Evolutionary conservation across 352 stramenopile species (phyloP).

Genomic region (Elongisporangium undulatum): DNA sequence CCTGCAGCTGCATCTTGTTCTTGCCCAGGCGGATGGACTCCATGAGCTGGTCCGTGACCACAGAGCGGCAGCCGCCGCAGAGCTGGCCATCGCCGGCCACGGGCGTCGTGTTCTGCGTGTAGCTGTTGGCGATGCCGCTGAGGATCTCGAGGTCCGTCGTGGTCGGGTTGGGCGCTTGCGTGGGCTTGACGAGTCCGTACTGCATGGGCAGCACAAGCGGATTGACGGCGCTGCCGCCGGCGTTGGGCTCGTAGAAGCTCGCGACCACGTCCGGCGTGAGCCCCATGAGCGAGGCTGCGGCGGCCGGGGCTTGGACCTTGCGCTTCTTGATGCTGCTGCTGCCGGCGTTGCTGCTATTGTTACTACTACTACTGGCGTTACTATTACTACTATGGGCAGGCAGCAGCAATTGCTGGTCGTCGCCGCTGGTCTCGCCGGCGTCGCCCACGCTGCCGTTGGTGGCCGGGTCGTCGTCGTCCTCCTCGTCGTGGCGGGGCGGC

Average conservation of each 20-base stretch:
- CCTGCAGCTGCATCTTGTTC: conserved; percentile 62
- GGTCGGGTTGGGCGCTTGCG: conserved; percentile 22
- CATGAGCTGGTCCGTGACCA: conserved; percentile 72
- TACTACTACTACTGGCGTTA: background rate
- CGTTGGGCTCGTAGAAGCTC: conserved; percentile 49
- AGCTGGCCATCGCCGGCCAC: conserved; percentile 35
- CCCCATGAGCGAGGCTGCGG: conserved; percentile 1
- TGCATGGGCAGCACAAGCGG: conserved; percentile 49
- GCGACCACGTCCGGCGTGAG: conserved; percentile 12
- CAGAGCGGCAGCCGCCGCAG: conserved; percentile 52
- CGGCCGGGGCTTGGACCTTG: conserved; percentile 32
- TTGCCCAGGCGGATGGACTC: conserved; percentile 68
- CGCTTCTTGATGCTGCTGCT: conserved; percentile 36
- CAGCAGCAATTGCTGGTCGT: conserved; percentile 6
- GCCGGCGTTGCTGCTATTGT: background rate
- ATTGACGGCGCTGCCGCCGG: conserved; percentile 31
- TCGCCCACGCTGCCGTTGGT: conserved; percentile 22
- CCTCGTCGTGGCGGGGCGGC: conserved; percentile 8
- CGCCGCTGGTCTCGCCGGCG: conserved; percentile 18
- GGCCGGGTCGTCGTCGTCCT: conserved; percentile 10
- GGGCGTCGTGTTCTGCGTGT: conserved; percentile 44
- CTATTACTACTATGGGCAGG: background rate
- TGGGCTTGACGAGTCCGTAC: conserved; percentile 18
- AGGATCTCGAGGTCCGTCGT: conserved; percentile 76
- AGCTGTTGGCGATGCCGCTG: conserved; percentile 80